A percentile compares a stretch with the other conserved stretches of the same genome.
These are phyloP conservation scores for Hansenula lynferdii DNA, from an alignment of 1,139 yeast species.

Conservation along the genomic window DNA sequence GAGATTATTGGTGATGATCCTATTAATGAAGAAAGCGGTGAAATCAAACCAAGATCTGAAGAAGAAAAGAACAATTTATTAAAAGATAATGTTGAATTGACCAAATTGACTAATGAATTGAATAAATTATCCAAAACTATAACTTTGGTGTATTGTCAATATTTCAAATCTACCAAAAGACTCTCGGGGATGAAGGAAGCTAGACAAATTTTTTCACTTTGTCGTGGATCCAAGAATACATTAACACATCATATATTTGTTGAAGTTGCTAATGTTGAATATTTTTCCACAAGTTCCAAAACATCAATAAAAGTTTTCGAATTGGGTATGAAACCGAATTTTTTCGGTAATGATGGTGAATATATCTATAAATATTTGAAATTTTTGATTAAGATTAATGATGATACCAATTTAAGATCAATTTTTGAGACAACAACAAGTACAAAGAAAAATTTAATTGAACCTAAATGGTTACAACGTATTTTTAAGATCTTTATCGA, in stretches of 20 bases:
- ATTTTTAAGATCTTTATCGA: constrained; percentile 44
- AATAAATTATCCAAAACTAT: constrained; percentile 28
- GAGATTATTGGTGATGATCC: constrained; percentile 10
- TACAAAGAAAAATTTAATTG: constrained; percentile 22
- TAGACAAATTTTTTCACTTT: constrained; percentile 59
- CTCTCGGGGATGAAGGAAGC: constrained; percentile 69
- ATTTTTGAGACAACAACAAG: constrained; percentile 63
- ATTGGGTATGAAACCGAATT: constrained; percentile 56
- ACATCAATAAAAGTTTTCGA: constrained; percentile 72
- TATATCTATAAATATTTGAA: constrained; percentile 69
- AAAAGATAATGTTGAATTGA: constrained; percentile 23
- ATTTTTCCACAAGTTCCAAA: constrained; percentile 54
- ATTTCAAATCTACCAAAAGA: constrained; percentile 59
- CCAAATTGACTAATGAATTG: constrained; percentile 19
- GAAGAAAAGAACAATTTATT: constrained; percentile 22
- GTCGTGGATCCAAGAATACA: constrained; percentile 40
- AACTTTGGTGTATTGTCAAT: constrained; percentile 48
- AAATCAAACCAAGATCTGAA: constrained; percentile 12
- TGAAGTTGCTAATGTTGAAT: constrained; percentile 82
- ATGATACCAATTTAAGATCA: constrained; percentile 77
- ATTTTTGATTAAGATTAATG: constrained; percentile 67
- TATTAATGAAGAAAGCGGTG: too few relatives aligned
- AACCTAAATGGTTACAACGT: constrained; percentile 29
- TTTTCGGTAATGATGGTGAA: constrained; percentile 43
- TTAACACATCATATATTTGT: constrained; percentile 74